Evolutionary conservation across 1,139 yeast species (phyloP).

Genomic region (Scheffersomyces segobiensis): DNA sequence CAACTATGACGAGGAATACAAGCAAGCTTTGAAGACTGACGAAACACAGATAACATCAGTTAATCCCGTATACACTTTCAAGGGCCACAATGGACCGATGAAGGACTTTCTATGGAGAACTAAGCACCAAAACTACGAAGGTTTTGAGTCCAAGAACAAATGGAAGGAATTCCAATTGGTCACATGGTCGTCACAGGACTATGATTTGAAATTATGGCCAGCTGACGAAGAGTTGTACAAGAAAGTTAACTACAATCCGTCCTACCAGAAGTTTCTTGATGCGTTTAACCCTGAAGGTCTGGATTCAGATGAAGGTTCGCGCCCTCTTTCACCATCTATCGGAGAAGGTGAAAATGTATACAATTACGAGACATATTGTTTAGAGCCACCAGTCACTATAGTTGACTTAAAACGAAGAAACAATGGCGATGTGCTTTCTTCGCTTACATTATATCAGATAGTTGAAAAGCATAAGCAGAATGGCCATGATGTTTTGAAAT

Average conservation of each 20-base stretch:
- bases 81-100: conserved; percentile 83
- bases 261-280: conserved; percentile 30
- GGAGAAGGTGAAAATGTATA: conserved; percentile 8
- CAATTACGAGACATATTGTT: conserved; percentile 37
- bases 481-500: conserved; percentile 30
- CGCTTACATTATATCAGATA: conserved; percentile 34
- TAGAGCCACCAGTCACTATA: conserved; percentile 40
- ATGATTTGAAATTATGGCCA: conserved; percentile 84
- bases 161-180: conserved; percentile 87
- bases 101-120: conserved; percentile 88
- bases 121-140: conserved; percentile 41
- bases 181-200: conserved; percentile 87
- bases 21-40: conserved; percentile 27
- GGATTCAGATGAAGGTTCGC: conserved; percentile 15
- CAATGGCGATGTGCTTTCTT: conserved; percentile 38
- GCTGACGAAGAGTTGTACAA: conserved; percentile 59
- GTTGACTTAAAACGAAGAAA: conserved; percentile 33
- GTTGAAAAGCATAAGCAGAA: conserved; percentile 30
- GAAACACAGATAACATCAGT: conserved; percentile 28
- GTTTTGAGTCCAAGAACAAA: conserved; percentile 46
- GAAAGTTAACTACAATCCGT: conserved; percentile 55
- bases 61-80: conserved; percentile 59
- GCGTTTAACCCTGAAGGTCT: conserved; percentile 18
- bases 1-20: conserved; percentile 52
- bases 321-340: not conserved